A percentile compares a stretch with the other conserved stretches of the same genome.
Evolutionary conservation across 2,329 filamentous ascomycete genomes (phyloP).

Genomic region (Calonectria crousiana): DNA sequence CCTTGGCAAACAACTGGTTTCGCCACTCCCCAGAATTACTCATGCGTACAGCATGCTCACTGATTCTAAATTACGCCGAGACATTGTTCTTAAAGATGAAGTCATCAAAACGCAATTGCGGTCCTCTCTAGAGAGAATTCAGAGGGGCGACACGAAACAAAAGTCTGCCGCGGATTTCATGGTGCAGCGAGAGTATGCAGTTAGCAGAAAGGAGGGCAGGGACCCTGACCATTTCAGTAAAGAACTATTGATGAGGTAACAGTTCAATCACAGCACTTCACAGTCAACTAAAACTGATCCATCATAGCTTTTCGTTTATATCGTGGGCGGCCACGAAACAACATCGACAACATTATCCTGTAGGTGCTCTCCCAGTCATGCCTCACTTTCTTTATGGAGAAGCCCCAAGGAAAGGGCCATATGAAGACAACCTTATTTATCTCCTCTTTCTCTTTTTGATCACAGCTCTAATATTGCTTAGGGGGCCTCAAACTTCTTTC

Average conservation of each 20-base stretch:
- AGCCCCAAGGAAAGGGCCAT: background rate
- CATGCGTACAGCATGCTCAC: background rate
- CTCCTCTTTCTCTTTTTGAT: no score
- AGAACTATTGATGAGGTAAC: constrained; percentile 46
- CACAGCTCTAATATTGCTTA: background rate
- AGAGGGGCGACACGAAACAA: background rate
- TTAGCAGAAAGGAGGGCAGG: constrained; percentile 46
- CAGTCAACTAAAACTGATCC: background rate
- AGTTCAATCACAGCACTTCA: background rate
- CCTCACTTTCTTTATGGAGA: background rate
- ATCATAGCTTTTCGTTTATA: constrained; percentile 8
- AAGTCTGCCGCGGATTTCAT: constrained; percentile 49
- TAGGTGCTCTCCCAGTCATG: background rate
- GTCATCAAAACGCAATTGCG: constrained; percentile 20
- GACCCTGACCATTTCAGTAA: constrained; percentile 40
- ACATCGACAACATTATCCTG: constrained; percentile 34
- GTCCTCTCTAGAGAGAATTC: background rate
- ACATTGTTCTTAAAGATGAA: background rate
- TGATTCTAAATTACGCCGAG: background rate
- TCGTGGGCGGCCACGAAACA: constrained; percentile 39
- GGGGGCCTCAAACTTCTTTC: constrained; percentile 36
- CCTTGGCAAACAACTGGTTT: background rate
- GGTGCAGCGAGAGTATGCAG: constrained; percentile 46
- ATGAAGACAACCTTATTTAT: no score
- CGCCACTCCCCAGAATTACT: background rate